Conservation (phyloP, 306 rosid genomes). For the Lathyrus sativus region DNA sequence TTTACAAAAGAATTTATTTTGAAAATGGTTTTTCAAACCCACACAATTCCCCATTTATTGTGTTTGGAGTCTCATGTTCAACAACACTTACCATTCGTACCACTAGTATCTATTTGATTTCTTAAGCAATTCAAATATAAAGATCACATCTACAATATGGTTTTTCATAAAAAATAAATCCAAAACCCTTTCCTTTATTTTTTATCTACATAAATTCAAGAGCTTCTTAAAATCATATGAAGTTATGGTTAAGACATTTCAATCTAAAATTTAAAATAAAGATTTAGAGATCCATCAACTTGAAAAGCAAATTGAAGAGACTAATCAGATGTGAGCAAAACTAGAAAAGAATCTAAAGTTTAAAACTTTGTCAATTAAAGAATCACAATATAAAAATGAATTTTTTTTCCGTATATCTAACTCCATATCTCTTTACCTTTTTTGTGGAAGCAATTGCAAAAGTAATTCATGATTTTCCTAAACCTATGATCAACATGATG, state of each 20-base stretch:
- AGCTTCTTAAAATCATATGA: slow-evolving; percentile 92
- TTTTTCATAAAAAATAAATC: too few relatives aligned
- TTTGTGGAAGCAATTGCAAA: slow-evolving; percentile 76
- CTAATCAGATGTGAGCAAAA: slow-evolving; percentile 71
- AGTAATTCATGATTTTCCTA: slow-evolving; percentile 95
- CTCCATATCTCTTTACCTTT: slow-evolving; percentile 80
- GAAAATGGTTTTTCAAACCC: too few relatives aligned
- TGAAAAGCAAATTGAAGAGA: slow-evolving; percentile 93
- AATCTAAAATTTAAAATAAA: slow-evolving; percentile 96
- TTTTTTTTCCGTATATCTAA: slow-evolving; percentile 74
- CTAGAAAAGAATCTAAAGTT: slow-evolving; percentile 94
- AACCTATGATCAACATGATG: slow-evolving; percentile 98
- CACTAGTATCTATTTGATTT: too few relatives aligned
- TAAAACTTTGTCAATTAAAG: slow-evolving; percentile 85
- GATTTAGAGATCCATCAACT: slow-evolving; percentile 88
- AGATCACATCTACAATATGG: too few relatives aligned
- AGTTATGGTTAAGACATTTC: slow-evolving; percentile 99
- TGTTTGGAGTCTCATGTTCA: too few relatives aligned
- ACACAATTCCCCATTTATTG: too few relatives aligned
- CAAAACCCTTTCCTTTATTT: too few relatives aligned
- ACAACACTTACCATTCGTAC: too few relatives aligned
- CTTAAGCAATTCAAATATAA: too few relatives aligned
- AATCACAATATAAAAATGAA: slow-evolving; percentile 73
- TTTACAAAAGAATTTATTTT: too few relatives aligned
- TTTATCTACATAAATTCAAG: slow-evolving; percentile 98